Percentiles rank a stretch among this genome's conserved stretches.
Evolutionary conservation across 768 basidiomycete genomes (phyloP).

Genomic region (Brasilioporus rufonigricans): DNA sequence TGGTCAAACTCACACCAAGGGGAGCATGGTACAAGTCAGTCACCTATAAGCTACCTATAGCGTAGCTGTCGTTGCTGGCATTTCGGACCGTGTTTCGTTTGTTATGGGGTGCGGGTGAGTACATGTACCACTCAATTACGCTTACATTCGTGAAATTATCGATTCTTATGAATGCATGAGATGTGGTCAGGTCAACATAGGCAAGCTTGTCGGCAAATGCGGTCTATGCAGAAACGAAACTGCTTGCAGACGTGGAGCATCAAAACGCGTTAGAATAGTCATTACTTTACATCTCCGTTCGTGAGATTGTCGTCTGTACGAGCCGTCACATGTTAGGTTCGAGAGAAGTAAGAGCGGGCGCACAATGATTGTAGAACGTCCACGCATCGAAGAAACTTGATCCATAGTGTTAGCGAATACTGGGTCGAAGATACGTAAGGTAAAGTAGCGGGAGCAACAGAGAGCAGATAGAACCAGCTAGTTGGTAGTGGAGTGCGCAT

Average conservation of each 20-base stretch:
- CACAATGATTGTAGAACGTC: constrained; percentile 61
- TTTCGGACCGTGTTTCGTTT: constrained; percentile 73
- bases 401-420: constrained; percentile 59
- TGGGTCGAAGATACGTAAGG: constrained; percentile 26
- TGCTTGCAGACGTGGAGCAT: constrained; percentile 28
- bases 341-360: constrained; percentile 18
- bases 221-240: constrained; percentile 45
- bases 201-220: constrained; percentile 52
- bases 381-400: constrained; percentile 65
- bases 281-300: constrained; percentile 60
- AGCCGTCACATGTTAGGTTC: background rate
- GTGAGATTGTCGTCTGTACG: constrained; percentile 64
- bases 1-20: constrained; percentile 47
- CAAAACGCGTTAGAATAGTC: constrained; percentile 7
- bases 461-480: constrained; percentile 5
- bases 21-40: constrained; percentile 66
- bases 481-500: constrained; percentile 8
- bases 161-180: constrained; percentile 74
- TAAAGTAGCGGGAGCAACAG: constrained; percentile 4
- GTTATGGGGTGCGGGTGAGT: constrained; percentile 26
- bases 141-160: constrained; percentile 62
- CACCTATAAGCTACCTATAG: constrained; percentile 61
- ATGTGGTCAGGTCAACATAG: constrained; percentile 59
- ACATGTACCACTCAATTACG: no score
- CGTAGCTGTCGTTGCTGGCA: constrained; percentile 50